Percentiles rank a stretch among this genome's conserved stretches.
Evolutionary conservation across 2,329 filamentous ascomycete genomes (phyloP).

Genomic region (Neocucurbitaria cava): DNA sequence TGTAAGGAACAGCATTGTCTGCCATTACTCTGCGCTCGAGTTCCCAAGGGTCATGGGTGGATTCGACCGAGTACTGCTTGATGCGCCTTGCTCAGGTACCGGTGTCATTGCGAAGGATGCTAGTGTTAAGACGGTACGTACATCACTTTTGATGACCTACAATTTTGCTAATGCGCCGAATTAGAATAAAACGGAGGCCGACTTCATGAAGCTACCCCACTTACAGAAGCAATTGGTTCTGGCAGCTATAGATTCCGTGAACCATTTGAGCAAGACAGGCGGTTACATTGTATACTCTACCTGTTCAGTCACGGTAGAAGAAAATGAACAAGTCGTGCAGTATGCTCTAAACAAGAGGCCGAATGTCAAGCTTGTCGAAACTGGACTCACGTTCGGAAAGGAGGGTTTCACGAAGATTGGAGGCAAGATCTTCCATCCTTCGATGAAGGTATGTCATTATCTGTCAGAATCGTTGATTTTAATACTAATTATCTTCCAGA

Average conservation of each 20-base stretch:
- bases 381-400: slow-evolving; percentile 86
- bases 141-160: neutral
- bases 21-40: slow-evolving; percentile 91
- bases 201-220: slow-evolving; percentile 93
- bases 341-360: slow-evolving; percentile 91
- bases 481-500: slow-evolving; percentile 56
- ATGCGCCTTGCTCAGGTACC: slow-evolving; percentile 95
- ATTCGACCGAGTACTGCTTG: slow-evolving; percentile 91
- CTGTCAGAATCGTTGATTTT: slow-evolving; percentile 45
- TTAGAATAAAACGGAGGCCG: slow-evolving; percentile 87
- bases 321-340: slow-evolving; percentile 92
- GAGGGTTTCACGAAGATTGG: slow-evolving; percentile 91
- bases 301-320: slow-evolving; percentile 91
- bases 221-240: slow-evolving; percentile 93
- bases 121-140: slow-evolving; percentile 78
- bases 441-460: slow-evolving; percentile 73
- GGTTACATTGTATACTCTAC: slow-evolving; percentile 97
- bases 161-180: neutral
- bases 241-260: slow-evolving; percentile 91
- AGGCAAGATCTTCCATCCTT: slow-evolving; percentile 89
- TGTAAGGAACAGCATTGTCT: slow-evolving; percentile 91
- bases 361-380: slow-evolving; percentile 92
- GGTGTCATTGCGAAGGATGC: slow-evolving; percentile 98
- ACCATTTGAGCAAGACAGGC: slow-evolving; percentile 89
- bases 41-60: slow-evolving; percentile 95